Evolutionary conservation across 2,329 filamentous ascomycete genomes (phyloP), one percentile per base, ranked within the genome.

Genomic region (Phaeosphaeriaceae sp.): DNA sequence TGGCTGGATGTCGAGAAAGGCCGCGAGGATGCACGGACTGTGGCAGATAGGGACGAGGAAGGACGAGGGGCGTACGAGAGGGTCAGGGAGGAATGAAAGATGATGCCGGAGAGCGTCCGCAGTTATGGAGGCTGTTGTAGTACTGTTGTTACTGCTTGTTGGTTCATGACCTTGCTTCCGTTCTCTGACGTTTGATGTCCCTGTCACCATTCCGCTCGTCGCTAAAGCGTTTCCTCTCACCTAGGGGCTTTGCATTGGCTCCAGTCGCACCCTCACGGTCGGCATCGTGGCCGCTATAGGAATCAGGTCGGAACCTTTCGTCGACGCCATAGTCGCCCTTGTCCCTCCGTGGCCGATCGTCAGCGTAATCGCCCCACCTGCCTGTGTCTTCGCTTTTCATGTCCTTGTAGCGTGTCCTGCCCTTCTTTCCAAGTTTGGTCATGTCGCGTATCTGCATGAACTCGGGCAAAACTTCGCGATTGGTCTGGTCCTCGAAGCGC

Each of bases 381-480:
- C 95, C 95, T 0, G 95, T 99, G 78, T 99, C 95, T 79, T 99
- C 94, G 15, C 83, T 87, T 75, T 89, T 89, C 71, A 99, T 84
- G 77, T 99, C 95, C 69, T 86, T 91, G 79, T 98, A 98, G 77
- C 91, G 91, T 7, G 92, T 93, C 25, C 91, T 88, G 20, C 95
- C 94, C 82, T 97, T 97, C 80, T 91, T 92, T 21, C 95, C 95
- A 24, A 99, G 79, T 80, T 93, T 94, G 15, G 93, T 94, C 90
- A 95, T 92, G 78, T 98, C 95, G 56, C 95, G 84, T 70, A 96
- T 88, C 80, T 97, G 93, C 82, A 99, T 88, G 65, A 93, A 96
- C 80, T 96, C 89, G 2, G 95, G 95, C 68, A 99, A 79, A 1
- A 92, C 82, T 69, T 95, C 91, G 47, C 92, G 89, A 71, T 96